phyloP scores from a whole-genome alignment of 495 filamentous ascomycete species.

The Chaetomium fimeti region DNA sequence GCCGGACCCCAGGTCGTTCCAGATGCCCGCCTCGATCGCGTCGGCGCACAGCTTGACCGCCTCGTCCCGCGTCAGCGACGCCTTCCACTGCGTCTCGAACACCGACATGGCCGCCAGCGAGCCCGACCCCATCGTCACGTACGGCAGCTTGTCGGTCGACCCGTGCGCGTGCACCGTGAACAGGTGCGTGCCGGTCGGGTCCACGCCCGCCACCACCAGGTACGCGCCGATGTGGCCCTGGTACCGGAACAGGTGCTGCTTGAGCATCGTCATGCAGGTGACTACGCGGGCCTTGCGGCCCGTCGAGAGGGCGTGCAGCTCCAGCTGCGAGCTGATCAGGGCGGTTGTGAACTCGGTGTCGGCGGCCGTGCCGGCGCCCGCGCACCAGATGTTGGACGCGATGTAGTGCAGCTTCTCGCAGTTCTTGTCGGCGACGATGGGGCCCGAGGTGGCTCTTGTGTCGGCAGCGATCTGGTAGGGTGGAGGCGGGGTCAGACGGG shows the following conservation, averaged over 20 bases:
- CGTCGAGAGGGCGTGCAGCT: slow-evolving; percentile 92
- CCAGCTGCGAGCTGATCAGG: slow-evolving; percentile 96
- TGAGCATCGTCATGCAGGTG: slow-evolving; percentile 99
- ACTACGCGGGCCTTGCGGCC: slow-evolving; percentile 95
- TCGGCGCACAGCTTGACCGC: slow-evolving; percentile 79
- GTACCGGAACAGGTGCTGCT: slow-evolving; percentile 98
- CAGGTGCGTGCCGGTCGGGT: slow-evolving; percentile 92
- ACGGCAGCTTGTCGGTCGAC: slow-evolving; percentile 96
- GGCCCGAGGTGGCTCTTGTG: slow-evolving; percentile 94
- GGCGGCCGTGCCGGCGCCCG: slow-evolving; percentile 94
- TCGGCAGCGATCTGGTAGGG: slow-evolving; percentile 81
- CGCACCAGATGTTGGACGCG: slow-evolving; percentile 98
- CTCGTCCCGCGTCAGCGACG: slow-evolving; percentile 70
- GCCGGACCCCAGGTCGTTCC: slow-evolving; percentile 96
- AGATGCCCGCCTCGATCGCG: slow-evolving; percentile 96
- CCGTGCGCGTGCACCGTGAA: slow-evolving; percentile 99
- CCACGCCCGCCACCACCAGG: slow-evolving; percentile 94
- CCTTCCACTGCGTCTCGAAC: slow-evolving; percentile 95
- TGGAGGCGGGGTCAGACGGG: background rate
- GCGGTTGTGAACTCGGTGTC: slow-evolving; percentile 99
- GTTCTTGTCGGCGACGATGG: slow-evolving; percentile 99
- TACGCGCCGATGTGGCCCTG: slow-evolving; percentile 98
- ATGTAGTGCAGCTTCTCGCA: slow-evolving; percentile 99
- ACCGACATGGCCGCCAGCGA: slow-evolving; percentile 96
- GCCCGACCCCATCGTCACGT: slow-evolving; percentile 98